These are phyloP conservation scores for Malus hybrid DNA, from an alignment of 331 rosid genomes.

Conservation along the genomic window DNA sequence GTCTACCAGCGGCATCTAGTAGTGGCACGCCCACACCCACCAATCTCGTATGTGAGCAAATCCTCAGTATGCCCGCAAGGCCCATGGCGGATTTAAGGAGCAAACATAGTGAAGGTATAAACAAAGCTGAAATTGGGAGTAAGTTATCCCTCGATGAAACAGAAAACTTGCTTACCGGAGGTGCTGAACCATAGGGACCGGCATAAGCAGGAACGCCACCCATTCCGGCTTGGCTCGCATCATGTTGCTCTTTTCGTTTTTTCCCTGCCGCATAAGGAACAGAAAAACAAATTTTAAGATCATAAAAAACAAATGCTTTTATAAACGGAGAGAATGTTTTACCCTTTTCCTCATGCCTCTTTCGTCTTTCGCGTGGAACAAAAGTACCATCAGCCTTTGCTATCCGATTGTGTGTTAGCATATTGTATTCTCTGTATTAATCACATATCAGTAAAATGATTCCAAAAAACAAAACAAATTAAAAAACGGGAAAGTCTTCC, in stretches of 20 bases:
- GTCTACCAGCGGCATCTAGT: no score
- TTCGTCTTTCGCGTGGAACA: slow-evolving; percentile 84
- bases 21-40: no score
- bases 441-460: neutral
- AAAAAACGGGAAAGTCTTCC: neutral
- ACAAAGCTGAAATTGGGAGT: neutral
- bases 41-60: no score
- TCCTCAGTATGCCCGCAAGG: no score
- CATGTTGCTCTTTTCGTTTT: slow-evolving; percentile 86
- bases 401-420: slow-evolving; percentile 93
- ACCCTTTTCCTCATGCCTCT: slow-evolving; percentile 93
- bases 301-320: neutral
- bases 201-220: slow-evolving; percentile 68
- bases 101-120: neutral
- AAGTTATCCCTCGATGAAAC: neutral
- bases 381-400: slow-evolving; percentile 93
- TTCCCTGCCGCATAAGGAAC: slow-evolving; percentile 42
- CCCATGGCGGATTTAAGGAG: no score
- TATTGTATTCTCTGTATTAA: slow-evolving; percentile 77
- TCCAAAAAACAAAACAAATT: neutral
- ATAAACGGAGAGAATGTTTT: neutral
- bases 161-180: slow-evolving; percentile 52
- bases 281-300: neutral
- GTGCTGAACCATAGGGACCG: slow-evolving; percentile 71
- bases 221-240: slow-evolving; percentile 73